phyloP scores from a whole-genome alignment of 495 filamentous ascomycete genomes.

The Penicillium atrosanguineum region DNA sequence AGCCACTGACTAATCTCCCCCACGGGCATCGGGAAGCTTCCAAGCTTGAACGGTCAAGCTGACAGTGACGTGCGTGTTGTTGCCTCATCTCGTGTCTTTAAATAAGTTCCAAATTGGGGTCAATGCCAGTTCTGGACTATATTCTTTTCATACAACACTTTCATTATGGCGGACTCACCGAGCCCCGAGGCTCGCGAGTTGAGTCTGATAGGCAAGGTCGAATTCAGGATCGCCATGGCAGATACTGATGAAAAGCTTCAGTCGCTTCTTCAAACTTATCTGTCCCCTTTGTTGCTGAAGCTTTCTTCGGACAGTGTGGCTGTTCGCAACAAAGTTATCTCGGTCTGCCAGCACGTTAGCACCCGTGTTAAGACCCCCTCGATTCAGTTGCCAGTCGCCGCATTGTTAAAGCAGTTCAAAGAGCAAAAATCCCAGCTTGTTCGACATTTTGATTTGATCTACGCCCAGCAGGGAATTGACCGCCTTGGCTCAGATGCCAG shows the following conservation, averaged over 20 bases:
- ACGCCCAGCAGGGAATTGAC: constrained; percentile 82
- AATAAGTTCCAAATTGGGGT: background rate
- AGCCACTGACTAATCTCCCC: background rate
- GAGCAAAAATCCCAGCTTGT: constrained; percentile 67
- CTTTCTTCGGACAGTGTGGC: constrained; percentile 72
- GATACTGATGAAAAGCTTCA: constrained; percentile 81
- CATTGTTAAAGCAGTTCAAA: constrained; percentile 88
- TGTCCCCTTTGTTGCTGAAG: constrained; percentile 82
- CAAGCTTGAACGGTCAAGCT: background rate
- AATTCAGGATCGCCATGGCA: constrained; percentile 82
- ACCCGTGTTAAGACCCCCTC: constrained; percentile 64
- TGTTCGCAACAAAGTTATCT: constrained; percentile 78
- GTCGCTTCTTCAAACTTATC: constrained; percentile 68
- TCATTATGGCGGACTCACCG: constrained; percentile 38
- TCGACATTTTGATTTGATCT: constrained; percentile 83
- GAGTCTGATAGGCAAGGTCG: constrained; percentile 82
- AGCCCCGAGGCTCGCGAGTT: constrained; percentile 73
- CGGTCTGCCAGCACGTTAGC: constrained; percentile 78
- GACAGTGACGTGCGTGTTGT: constrained; percentile 25
- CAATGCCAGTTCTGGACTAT: constrained; percentile 4
- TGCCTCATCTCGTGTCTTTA: constrained; percentile 14
- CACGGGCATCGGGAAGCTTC: background rate
- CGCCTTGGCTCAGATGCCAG: constrained; percentile 63
- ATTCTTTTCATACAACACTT: background rate
- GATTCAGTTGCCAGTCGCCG: constrained; percentile 78